Conservation (phyloP, 2,329 filamentous ascomycete genomes). For the Cladophialophora yegresii region DNA sequence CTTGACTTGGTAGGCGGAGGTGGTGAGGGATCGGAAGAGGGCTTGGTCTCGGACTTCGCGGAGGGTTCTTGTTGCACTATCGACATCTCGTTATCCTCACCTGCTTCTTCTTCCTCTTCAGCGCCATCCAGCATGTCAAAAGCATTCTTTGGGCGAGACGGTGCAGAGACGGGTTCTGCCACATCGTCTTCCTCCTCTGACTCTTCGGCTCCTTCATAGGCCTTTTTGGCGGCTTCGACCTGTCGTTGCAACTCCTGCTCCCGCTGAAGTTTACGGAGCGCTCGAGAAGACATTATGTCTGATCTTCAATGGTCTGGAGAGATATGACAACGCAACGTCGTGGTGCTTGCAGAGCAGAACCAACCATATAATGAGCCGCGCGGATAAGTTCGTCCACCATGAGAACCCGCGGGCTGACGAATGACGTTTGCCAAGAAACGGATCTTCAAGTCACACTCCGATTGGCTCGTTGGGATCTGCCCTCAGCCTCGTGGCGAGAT, state of each 20-base stretch:
- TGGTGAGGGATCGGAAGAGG: slow-evolving; percentile 19
- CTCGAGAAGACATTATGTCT: slow-evolving; percentile 62
- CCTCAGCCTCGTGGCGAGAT: background rate
- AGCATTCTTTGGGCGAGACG: slow-evolving; percentile 42
- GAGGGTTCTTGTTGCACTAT: slow-evolving; percentile 29
- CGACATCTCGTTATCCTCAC: slow-evolving; percentile 39
- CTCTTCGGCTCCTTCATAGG: slow-evolving; percentile 42
- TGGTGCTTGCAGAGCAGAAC: background rate
- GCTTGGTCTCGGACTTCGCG: slow-evolving; percentile 32
- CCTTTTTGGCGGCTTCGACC: slow-evolving; percentile 44
- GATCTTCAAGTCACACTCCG: background rate
- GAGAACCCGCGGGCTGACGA: background rate
- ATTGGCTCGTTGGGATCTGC: background rate
- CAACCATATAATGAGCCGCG: background rate
- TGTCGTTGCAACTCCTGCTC: slow-evolving; percentile 61
- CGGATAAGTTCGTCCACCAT: background rate
- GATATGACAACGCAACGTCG: background rate
- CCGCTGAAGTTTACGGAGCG: slow-evolving; percentile 64
- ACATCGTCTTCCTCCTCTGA: slow-evolving; percentile 47
- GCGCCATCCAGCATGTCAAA: slow-evolving; percentile 57
- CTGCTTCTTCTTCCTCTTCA: slow-evolving; percentile 43
- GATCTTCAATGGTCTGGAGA: background rate
- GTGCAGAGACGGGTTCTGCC: slow-evolving; percentile 21
- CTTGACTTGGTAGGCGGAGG: slow-evolving; percentile 35
- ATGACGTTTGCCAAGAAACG: background rate